phyloP scores from a whole-genome alignment of 129 eudicot genomes.

The Arctium lappa region DNA sequence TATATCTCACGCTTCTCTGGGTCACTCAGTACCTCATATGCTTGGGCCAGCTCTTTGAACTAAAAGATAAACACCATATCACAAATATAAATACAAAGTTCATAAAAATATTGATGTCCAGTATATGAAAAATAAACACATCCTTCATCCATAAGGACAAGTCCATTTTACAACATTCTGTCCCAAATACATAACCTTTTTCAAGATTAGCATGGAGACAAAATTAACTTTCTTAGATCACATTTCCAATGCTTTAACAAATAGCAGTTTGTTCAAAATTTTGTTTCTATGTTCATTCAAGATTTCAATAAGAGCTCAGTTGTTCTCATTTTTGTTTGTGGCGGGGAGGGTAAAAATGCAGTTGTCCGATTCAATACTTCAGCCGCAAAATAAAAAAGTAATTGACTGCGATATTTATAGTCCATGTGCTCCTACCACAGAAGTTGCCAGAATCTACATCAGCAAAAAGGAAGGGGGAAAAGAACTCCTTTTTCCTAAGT shows the following conservation, averaged over 20 bases:
- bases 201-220: too few species aligned
- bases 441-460: background rate
- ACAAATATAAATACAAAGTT: background rate
- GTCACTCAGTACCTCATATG: conserved; percentile 75
- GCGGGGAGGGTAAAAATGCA: background rate
- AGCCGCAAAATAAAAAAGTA: background rate
- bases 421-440: background rate
- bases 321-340: too few species aligned
- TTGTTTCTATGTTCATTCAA: background rate
- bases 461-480: background rate
- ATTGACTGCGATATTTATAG: background rate
- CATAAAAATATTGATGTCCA: background rate
- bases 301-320: background rate
- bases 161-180: background rate
- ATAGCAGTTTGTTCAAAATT: background rate
- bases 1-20: conserved; percentile 88
- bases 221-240: background rate
- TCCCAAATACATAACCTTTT: background rate
- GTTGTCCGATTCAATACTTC: background rate
- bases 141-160: background rate
- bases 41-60: conserved; percentile 86
- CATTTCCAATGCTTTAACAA: background rate
- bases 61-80: conserved; percentile 18
- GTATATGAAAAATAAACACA: background rate
- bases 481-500: too few species aligned